A percentile compares a stretch with the other conserved stretches of the same genome.
Evolutionary conservation across 495 filamentous ascomycete genomes (phyloP).

Genomic region (Trichocladium uniseriatum): DNA sequence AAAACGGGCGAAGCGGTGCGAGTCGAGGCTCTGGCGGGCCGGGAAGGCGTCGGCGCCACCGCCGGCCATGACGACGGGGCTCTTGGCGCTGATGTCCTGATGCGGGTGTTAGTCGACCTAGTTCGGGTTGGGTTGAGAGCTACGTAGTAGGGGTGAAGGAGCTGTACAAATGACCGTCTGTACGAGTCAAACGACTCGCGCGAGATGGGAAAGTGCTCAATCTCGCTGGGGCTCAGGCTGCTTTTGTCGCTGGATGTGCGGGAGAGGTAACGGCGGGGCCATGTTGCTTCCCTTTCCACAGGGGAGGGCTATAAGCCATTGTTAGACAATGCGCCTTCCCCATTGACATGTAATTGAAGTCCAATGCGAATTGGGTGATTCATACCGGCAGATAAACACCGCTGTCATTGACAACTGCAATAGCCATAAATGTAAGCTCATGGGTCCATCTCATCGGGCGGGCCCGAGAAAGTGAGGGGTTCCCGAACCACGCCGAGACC

Average conservation of each 20-base stretch:
- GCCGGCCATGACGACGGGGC: slow-evolving; percentile 57
- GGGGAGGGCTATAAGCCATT: slow-evolving; percentile 63
- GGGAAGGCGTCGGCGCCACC: slow-evolving; percentile 45
- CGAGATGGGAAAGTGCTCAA: slow-evolving; percentile 93
- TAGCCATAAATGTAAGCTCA: background rate
- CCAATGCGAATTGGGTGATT: background rate
- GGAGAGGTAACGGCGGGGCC: slow-evolving; percentile 64
- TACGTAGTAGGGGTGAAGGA: background rate
- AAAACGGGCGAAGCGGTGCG: slow-evolving; percentile 47
- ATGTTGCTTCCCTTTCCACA: slow-evolving; percentile 74
- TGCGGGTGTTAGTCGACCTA: no score
- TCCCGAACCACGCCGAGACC: background rate
- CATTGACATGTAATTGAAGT: no score
- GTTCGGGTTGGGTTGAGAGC: no score
- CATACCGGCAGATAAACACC: slow-evolving; percentile 91
- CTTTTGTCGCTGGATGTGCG: slow-evolving; percentile 59
- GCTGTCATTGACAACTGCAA: slow-evolving; percentile 86
- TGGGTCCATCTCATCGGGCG: no score
- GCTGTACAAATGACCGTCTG: slow-evolving; percentile 77
- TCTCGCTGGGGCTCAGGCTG: slow-evolving; percentile 54
- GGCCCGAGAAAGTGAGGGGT: background rate
- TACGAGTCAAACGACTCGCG: slow-evolving; percentile 98
- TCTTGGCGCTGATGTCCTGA: slow-evolving; percentile 88
- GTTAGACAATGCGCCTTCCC: no score
- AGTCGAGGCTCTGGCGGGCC: slow-evolving; percentile 68